A percentile compares a stretch with the other conserved stretches of the same genome.
Evolutionary conservation across 2,329 filamentous ascomycete species (phyloP).

Genomic region (Phaeosphaeriaceae sp.): DNA sequence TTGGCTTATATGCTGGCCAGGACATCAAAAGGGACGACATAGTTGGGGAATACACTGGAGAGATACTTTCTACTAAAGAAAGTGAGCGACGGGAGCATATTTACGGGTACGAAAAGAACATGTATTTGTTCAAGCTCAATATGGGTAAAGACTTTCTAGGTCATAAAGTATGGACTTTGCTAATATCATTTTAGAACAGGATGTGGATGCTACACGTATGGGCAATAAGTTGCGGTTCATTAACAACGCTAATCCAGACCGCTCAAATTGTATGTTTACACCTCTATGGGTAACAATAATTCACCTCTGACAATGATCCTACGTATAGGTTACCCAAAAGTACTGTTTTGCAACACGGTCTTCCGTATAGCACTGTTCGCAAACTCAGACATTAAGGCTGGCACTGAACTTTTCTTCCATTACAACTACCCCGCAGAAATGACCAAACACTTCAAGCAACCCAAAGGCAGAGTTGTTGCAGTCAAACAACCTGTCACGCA

Average conservation of each 20-base stretch:
- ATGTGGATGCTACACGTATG: slow-evolving; percentile 74
- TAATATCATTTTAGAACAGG: slow-evolving; percentile 47
- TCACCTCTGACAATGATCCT: background rate
- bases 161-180: background rate
- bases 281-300: background rate
- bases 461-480: slow-evolving; percentile 16
- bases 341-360: slow-evolving; percentile 75
- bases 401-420: slow-evolving; percentile 82
- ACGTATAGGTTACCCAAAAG: slow-evolving; percentile 60
- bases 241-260: slow-evolving; percentile 70
- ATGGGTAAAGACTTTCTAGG: slow-evolving; percentile 34
- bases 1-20: slow-evolving; percentile 76
- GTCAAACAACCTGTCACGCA: slow-evolving; percentile 14
- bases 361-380: slow-evolving; percentile 77
- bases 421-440: slow-evolving; percentile 61
- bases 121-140: slow-evolving; percentile 66
- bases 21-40: slow-evolving; percentile 72
- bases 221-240: slow-evolving; percentile 85
- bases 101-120: slow-evolving; percentile 65
- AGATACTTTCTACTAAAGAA: slow-evolving; percentile 74
- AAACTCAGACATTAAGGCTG: slow-evolving; percentile 68
- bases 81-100: slow-evolving; percentile 72
- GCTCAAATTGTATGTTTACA: slow-evolving; percentile 58
- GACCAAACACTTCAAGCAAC: slow-evolving; percentile 31
- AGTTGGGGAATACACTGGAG: slow-evolving; percentile 80